Conservation (phyloP, 768 basidiomycete genomes). For the Vararia minispora region DNA sequence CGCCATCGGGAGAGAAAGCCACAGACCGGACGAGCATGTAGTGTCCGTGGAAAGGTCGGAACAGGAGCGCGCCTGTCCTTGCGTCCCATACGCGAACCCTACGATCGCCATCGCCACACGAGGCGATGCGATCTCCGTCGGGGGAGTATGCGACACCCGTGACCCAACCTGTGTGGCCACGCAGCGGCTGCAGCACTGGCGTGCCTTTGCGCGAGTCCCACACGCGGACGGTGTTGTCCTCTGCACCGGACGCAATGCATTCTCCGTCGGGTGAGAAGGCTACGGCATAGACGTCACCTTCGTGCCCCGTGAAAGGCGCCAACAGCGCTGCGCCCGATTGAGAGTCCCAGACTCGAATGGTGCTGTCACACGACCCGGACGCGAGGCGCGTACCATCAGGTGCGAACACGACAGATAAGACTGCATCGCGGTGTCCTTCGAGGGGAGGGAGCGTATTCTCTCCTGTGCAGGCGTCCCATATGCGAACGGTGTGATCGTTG, state of each 20-base stretch:
- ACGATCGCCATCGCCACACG: constrained; percentile 2
- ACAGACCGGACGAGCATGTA: not conserved
- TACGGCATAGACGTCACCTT: not conserved
- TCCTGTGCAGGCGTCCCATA: constrained; percentile 6
- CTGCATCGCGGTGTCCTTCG: constrained; percentile 3
- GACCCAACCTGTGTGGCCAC: constrained; percentile 4
- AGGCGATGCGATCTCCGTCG: constrained; percentile 1
- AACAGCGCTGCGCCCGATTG: not conserved
- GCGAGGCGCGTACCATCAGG: constrained; percentile 6
- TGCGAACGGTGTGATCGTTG: constrained; percentile 3
- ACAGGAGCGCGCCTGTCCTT: not conserved
- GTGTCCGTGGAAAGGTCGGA: not conserved
- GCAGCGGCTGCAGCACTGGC: not conserved
- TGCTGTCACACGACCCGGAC: not conserved
- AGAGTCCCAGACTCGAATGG: not conserved
- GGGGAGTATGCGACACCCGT: constrained; percentile 1
- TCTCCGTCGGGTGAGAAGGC: not conserved
- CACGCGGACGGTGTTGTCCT: no score
- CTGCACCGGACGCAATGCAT: not conserved
- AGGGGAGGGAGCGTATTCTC: not conserved
- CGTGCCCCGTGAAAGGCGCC: not conserved
- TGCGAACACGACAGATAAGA: constrained; percentile 8
- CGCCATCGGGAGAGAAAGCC: constrained; percentile 3
- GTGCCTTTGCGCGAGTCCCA: not conserved
- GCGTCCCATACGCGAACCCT: not conserved